Evolutionary conservation across 176 grass and related monocot genomes (phyloP).

Genomic region (Eragrostis nindensis): DNA sequence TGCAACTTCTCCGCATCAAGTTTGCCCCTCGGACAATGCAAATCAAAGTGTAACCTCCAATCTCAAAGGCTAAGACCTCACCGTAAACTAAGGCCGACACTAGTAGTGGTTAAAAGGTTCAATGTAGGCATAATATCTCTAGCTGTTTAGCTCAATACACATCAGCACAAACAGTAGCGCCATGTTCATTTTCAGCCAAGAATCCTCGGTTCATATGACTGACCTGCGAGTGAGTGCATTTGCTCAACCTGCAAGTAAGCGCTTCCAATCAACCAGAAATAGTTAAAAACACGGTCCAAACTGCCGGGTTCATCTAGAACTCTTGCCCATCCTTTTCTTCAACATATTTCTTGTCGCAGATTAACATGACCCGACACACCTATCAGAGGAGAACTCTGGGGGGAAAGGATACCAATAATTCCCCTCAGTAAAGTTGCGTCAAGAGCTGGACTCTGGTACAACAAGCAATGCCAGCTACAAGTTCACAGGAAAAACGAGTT

Average conservation of each 20-base stretch:
- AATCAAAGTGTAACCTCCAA: neutral
- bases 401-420: conserved; percentile 20
- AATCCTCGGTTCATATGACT: neutral
- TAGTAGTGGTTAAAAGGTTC: neutral
- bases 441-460: conserved; percentile 23
- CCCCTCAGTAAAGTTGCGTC: too few species aligned
- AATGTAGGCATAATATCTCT: neutral
- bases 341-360: neutral
- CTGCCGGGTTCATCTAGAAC: neutral
- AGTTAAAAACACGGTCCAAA: conserved; percentile 27
- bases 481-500: conserved; percentile 13
- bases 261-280: conserved; percentile 24
- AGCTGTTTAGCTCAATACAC: neutral
- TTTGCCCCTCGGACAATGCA: neutral
- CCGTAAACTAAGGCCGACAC: neutral
- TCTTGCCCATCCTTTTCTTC: conserved; percentile 24
- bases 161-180: neutral
- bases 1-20: neutral
- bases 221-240: neutral
- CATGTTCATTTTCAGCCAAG: neutral
- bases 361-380: neutral
- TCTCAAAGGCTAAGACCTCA: neutral
- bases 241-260: conserved; percentile 19
- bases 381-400: neutral
- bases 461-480: conserved; percentile 23